Evolutionary conservation across 2,329 filamentous ascomycete species (phyloP).

Genomic region (Colletotrichum limetticola): DNA sequence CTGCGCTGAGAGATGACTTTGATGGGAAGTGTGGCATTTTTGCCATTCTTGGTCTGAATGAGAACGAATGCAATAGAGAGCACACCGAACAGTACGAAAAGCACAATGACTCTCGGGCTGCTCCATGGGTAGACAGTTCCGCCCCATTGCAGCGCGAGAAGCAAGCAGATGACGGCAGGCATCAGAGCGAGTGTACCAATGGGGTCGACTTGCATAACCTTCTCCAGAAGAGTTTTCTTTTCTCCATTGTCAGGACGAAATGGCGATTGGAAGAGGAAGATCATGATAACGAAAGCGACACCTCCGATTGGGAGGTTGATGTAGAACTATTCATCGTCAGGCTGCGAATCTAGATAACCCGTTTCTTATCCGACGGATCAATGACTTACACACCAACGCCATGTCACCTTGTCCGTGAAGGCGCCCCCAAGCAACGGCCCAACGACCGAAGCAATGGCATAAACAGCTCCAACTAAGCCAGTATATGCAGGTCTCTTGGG

Average conservation of each 20-base stretch:
- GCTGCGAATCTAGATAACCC: too few relatives aligned
- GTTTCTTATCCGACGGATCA: too few relatives aligned
- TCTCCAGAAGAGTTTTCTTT: slow-evolving; percentile 35
- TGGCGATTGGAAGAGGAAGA: slow-evolving; percentile 24
- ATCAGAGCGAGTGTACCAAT: slow-evolving; percentile 27
- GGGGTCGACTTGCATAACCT: slow-evolving; percentile 42
- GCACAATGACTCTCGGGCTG: slow-evolving; percentile 43
- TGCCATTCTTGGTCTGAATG: slow-evolving; percentile 47
- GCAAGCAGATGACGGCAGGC: slow-evolving; percentile 51
- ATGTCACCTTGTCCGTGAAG: slow-evolving; percentile 42
- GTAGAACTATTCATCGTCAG: slow-evolving; percentile 39
- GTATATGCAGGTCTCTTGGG: slow-evolving; percentile 46
- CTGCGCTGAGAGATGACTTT: slow-evolving; percentile 47
- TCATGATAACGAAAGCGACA: slow-evolving; percentile 43
- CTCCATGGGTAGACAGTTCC: slow-evolving; percentile 46
- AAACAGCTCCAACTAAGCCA: slow-evolving; percentile 54
- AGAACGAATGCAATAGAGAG: slow-evolving; percentile 41
- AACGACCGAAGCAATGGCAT: slow-evolving; percentile 49
- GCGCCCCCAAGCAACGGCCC: slow-evolving; percentile 43
- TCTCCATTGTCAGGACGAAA: not conserved
- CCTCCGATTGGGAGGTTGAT: slow-evolving; percentile 48
- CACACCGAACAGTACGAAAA: slow-evolving; percentile 46
- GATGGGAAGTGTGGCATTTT: slow-evolving; percentile 49
- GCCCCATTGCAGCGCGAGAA: slow-evolving; percentile 61
- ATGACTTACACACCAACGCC: slow-evolving; percentile 46